These are phyloP conservation scores for Saturnispora ahearnii DNA, from an alignment of 805 yeast genomes.

Conservation along the genomic window DNA sequence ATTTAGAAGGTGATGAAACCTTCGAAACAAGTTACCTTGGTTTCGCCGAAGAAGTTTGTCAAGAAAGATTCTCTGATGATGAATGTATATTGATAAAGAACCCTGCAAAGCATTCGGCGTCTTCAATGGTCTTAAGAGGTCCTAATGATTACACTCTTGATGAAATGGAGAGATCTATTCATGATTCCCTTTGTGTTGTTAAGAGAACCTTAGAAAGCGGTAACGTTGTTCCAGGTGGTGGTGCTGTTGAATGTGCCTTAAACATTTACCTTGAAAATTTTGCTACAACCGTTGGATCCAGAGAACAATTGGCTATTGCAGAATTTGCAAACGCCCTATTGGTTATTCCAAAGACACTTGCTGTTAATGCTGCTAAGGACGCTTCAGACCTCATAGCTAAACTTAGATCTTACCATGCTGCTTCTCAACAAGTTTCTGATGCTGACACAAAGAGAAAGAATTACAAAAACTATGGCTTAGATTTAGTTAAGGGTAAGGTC, in stretches of 20 bases:
- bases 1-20: slow-evolving; percentile 92
- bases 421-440: slow-evolving; percentile 76
- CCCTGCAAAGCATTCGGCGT: slow-evolving; percentile 81
- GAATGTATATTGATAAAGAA: slow-evolving; percentile 92
- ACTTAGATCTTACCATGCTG: slow-evolving; percentile 92
- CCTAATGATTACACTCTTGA: slow-evolving; percentile 91
- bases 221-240: slow-evolving; percentile 96
- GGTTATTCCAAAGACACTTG: slow-evolving; percentile 91
- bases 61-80: slow-evolving; percentile 87
- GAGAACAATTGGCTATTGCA: slow-evolving; percentile 96
- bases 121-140: slow-evolving; percentile 90
- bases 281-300: slow-evolving; percentile 94
- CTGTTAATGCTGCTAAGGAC: slow-evolving; percentile 96
- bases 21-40: slow-evolving; percentile 83
- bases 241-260: slow-evolving; percentile 96
- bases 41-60: slow-evolving; percentile 81
- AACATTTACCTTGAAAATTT: slow-evolving; percentile 92
- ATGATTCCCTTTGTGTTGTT: slow-evolving; percentile 88
- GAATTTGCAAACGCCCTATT: slow-evolving; percentile 90
- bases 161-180: slow-evolving; percentile 97
- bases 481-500: slow-evolving; percentile 82
- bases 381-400: slow-evolving; percentile 91
- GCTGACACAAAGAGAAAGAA: slow-evolving; percentile 78
- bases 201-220: slow-evolving; percentile 95
- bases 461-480: slow-evolving; percentile 89